Base-by-base conservation (phyloP, 306 rosid genomes). In the Pachyrhizus erosus region DNA sequence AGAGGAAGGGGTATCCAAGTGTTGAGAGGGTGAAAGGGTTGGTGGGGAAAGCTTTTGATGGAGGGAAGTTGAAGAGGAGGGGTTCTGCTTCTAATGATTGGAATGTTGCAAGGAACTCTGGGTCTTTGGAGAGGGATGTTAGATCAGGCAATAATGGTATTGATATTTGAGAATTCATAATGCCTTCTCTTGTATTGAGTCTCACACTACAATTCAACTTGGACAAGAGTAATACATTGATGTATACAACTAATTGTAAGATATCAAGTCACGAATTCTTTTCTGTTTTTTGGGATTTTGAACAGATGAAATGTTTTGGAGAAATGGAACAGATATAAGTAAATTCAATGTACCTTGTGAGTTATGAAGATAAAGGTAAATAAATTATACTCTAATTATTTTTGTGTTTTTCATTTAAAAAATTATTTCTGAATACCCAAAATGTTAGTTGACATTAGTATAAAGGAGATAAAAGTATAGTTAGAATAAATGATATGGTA, bases 21-120 rank as follows among this genome's bases (percentile, higher is more conserved):
- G 87, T 91, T 7, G 89, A 94, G 14, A 85, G 85, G 61, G 49
- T 94, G 62, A 83, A 70, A 42, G 95, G 85, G 65, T 43, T 80
- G 82, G 13, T 94, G 76, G 65, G 46, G 61, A 88, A 86, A 45
- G 86, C 91, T 18, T 93, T 94, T 54, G 89, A 87, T 2, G 76
- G 64, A 1, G 90, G 78, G 70, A 39, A 57, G 78, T 33, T 67
- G 34, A 90, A 57, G 82, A 73, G 85, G 26, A 75, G 91, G 10
- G 77, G 68, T 21, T 91, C 90, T 1, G 26, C 17, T 61, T 88
- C 87, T 0, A 33, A 24, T 58, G 91, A 88, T 83, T 86, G 87
- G 66, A 85, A 76, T 79, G 89, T 29, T n/a, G 87, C 86, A 27
- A 67, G 78, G 11, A 75, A 54, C 39, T 83, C 91, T 7, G 79